Evolutionary conservation across 169 alveolate species (phyloP), one percentile per base, ranked within the genome.

Genomic region (Cystoisospora suis): DNA sequence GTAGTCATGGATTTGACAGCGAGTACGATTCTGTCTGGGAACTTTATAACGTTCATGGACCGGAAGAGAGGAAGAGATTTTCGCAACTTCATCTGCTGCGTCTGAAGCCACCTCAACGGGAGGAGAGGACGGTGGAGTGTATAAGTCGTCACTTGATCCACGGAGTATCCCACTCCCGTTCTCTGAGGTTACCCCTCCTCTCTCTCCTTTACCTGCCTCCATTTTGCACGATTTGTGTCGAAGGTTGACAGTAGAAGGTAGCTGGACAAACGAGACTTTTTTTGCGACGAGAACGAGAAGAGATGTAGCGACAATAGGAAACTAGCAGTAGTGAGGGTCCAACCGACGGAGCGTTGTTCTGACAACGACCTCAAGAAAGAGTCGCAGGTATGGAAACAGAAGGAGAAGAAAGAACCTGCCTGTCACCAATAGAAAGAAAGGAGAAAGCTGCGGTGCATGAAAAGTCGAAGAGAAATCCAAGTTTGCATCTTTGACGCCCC

Each of bases 1-100:
- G 86, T 77, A 53, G 56, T 75, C 65, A 27, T 72, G 83, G 49
- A 91, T 81, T n/a, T 86, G 90, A 85, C 94, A 91, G 29, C 94
- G 34, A 34, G 81, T 80, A 0, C 69, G 75, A 75, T 91, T 91
- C 34, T 85, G 90, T 45, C 72, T 90, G 34, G 94, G 87, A n/a
- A 88, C 69, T 20, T 47, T 40, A 77, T 91, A 88, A 6, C 45
- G 81, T 59, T 85, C 92, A 34, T 40, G 20, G 42, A 86, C 92
- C 5, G 94, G 94, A 38, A 91, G 45, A 3, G 94, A 88, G 7
- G 88, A 58, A 6, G 83, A 34, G n/a, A 72, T 17, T 34, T 72
- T 72, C 56, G 38, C 83, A 29, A 72, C 83, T 17, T 34, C 83
- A 17, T 38, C 23, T 4, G 83, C 56, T 9, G 83, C 53, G 9